phyloP scores from a whole-genome alignment of 306 rosid species.

The Castanopsis chinensis region DNA sequence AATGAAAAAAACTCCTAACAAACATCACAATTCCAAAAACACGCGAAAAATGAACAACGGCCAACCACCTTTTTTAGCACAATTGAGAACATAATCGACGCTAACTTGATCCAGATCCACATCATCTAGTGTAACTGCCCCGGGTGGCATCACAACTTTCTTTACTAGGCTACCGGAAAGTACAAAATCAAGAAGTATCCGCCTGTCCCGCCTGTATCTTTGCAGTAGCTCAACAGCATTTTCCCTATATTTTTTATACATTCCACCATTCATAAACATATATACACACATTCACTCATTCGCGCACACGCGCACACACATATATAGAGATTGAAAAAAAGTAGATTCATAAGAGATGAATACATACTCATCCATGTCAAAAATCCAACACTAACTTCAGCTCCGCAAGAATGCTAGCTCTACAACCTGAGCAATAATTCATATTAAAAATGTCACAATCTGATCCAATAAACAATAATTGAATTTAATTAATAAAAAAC shows the following conservation, averaged over 20 bases:
- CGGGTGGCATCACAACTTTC: conserved; percentile 98
- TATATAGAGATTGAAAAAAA: not conserved
- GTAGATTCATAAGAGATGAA: conserved; percentile 5
- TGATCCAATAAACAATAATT: too few species aligned
- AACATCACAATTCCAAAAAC: not conserved
- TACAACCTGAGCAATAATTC: not conserved
- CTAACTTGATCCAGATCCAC: conserved; percentile 99
- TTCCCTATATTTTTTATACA: conserved; percentile 49
- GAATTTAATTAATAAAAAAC: too few species aligned
- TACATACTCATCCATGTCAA: conserved; percentile 86
- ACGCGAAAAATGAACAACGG: not conserved
- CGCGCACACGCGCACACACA: not conserved
- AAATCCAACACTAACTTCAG: conserved; percentile 14
- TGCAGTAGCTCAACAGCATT: conserved; percentile 74
- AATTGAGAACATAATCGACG: conserved; percentile 83
- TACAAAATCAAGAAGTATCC: conserved; percentile 82
- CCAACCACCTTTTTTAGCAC: conserved; percentile 74
- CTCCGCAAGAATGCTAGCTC: not conserved
- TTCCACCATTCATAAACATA: conserved; percentile 9
- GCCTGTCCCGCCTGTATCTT: conserved; percentile 83
- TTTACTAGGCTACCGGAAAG: conserved; percentile 87
- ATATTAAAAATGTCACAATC: too few species aligned
- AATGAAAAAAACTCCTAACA: not conserved
- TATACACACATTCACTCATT: not conserved
- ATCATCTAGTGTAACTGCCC: conserved; percentile 92